Conservation (phyloP, 768 basidiomycete species). For the Pisolithus orientalis region DNA sequence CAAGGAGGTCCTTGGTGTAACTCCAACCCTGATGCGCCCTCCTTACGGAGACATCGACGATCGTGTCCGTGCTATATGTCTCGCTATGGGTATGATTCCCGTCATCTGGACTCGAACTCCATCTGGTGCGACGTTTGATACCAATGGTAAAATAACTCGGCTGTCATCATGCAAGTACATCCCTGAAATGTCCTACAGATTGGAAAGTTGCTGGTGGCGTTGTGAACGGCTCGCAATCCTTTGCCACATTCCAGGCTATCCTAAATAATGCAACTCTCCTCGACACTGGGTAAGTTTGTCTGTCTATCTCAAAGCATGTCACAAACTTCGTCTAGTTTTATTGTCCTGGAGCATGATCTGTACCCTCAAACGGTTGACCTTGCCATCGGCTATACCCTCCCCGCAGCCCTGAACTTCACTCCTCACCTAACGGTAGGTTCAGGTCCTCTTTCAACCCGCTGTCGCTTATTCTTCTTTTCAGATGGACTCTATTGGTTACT, state of each 20-base stretch:
- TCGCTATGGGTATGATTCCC: slow-evolving; percentile 89
- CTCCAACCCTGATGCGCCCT: slow-evolving; percentile 73
- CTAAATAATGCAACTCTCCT: slow-evolving; percentile 59
- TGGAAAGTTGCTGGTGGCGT: slow-evolving; percentile 82
- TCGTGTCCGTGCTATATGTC: slow-evolving; percentile 83
- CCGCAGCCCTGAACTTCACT: slow-evolving; percentile 60
- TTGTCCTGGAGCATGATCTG: slow-evolving; percentile 86
- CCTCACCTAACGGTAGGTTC: slow-evolving; percentile 57
- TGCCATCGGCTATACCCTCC: slow-evolving; percentile 80
- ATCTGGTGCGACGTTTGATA: slow-evolving; percentile 54
- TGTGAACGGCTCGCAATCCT: slow-evolving; percentile 60
- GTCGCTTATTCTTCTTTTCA: slow-evolving; percentile 17
- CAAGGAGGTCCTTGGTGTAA: slow-evolving; percentile 66
- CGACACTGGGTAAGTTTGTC: slow-evolving; percentile 45
- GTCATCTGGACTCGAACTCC: slow-evolving; percentile 82
- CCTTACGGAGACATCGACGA: slow-evolving; percentile 88
- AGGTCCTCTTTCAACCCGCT: neutral
- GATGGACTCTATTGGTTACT: slow-evolving; percentile 74
- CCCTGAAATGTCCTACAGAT: slow-evolving; percentile 37
- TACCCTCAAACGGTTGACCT: slow-evolving; percentile 83
- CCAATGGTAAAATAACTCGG: slow-evolving; percentile 47
- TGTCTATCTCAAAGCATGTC: neutral
- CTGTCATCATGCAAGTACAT: slow-evolving; percentile 1
- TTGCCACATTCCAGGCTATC: slow-evolving; percentile 66
- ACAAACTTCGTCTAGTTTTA: slow-evolving; percentile 48